Evolutionary conservation across 768 basidiomycete species (phyloP), one percentile per base, ranked within the genome.

Genomic region (Podaxis pistillaris): DNA sequence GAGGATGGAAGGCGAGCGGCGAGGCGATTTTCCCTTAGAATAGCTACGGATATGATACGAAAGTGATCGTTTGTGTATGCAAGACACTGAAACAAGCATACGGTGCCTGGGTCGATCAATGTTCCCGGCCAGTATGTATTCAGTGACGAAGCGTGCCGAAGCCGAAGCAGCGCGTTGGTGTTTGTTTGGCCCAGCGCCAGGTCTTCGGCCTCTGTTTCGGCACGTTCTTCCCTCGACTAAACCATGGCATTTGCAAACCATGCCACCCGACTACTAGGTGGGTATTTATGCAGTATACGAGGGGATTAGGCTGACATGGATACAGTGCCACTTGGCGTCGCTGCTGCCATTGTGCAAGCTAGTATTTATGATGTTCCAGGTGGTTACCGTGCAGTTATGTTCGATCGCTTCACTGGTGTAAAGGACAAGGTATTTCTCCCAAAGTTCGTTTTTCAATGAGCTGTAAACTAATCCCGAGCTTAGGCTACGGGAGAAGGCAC

Each of bases 351-450:
- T 24, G 68, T 79, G 52, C 80, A 83, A 69, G 78, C 84, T 58
- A 87, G 84, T 63, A 75, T 85, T 40, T 84, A 85, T 62, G 83
- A 84, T 79, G 95, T 97, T 46, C 96, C 96, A 54, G 86, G 96
- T 68, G 96, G 96, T 47, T 94, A 88, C 76, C 83, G 91, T 62
- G 96, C 96, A 40, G 96, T 99, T 66, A 96, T 98, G 90, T 98
- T 99, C 77, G 96, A 98, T 76, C 84, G 96, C 69, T 98, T 99
- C 73, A 85, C 90, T 51, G 96, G 95, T 70, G 96, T 97, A 55
- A 88, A 89, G 75, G 82, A 89, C 71, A 76, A 83, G 81, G 95
- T 91, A 65, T 58, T 83, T 60, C 60, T 38, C 41, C 17, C 13
- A 17, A 12, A 52, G 46, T 28, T 44, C 17, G 13, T 30, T 0